Evolutionary conservation across 2,329 filamentous ascomycete genomes (phyloP), one percentile per base, ranked within the genome.

Genomic region (Nemania sp.): DNA sequence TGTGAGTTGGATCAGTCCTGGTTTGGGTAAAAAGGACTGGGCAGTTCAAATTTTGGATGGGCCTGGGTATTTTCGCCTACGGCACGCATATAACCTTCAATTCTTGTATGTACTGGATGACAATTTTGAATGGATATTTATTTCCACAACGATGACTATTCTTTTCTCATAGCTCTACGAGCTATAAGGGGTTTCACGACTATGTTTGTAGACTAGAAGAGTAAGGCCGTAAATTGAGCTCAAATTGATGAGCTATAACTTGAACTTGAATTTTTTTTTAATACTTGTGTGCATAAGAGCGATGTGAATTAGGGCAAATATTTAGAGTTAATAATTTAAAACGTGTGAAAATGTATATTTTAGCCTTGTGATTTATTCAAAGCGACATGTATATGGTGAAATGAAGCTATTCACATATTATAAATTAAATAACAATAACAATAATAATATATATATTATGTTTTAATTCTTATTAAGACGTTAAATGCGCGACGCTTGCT

Each of bases 51-150:
- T 38, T 35, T 62, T 57, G 43, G n/a, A 57, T 38, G 43, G 32
- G 58, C 32, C 32, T 26, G 51, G 41, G 26, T 27, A 27, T 52
- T 56, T 62, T 64, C 26, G 45, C 51, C 61, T 49, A 43, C 27
- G 29, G 52, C 41, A 49, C 53, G 61, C 63, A 64, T 66, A 67
- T 67, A 62, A 68, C 54, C 51, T 75, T 75, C 70, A 56, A 71
- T 74, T 74, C 73, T 73, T 66, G 68, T 71, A 68, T 72, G 69
- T 74, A 71, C 72, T 72, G 69, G 71, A 68, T 64, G 53, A 69
- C 64, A 63, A 64, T 54, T 70, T 73, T 73, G 41, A 70, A 71
- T 71, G 68, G 59, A 72, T 53, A 72, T 63, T 62, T 47, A 57
- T 10, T 62, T 67, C 51, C 41, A 41, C 45, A 54, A 49, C 64